phyloP scores from a whole-genome alignment of 345 rosid genomes.

The Euphorbia tirucalli region DNA sequence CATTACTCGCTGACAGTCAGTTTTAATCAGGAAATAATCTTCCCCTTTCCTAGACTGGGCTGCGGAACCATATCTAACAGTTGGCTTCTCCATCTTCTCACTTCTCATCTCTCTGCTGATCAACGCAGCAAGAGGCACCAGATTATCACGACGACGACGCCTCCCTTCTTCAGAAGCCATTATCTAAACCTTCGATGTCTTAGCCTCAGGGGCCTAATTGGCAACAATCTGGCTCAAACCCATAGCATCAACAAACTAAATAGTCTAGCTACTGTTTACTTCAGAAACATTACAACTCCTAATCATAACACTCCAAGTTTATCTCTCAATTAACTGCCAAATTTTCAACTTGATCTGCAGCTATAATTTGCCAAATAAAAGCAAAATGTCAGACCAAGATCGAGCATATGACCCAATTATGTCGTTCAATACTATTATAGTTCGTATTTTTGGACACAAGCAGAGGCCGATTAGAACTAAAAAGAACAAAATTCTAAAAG shows the following conservation, averaged over 20 bases:
- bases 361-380: constrained; percentile 2
- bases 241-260: constrained; percentile 16
- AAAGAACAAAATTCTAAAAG: neutral
- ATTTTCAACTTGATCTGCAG: constrained; percentile 40
- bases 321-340: constrained; percentile 2
- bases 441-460: neutral
- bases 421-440: too few species aligned
- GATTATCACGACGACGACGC: constrained; percentile 40
- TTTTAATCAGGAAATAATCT: constrained; percentile 71
- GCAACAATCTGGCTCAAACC: constrained; percentile 17
- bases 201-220: constrained; percentile 16
- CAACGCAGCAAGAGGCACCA: constrained; percentile 81
- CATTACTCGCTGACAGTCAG: constrained; percentile 61
- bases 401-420: too few species aligned
- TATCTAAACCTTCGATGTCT: constrained; percentile 10
- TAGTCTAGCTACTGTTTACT: constrained; percentile 1
- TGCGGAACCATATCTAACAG: constrained; percentile 58
- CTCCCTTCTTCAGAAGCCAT: constrained; percentile 74
- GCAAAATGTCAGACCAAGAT: constrained; percentile 9
- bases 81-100: constrained; percentile 85
- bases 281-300: constrained; percentile 12
- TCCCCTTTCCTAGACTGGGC: constrained; percentile 91
- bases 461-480: neutral
- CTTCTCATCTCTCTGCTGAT: constrained; percentile 58
- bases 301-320: constrained; percentile 12